Evolutionary conservation across 352 stramenopile genomes (phyloP).

Genomic region (Elongisporangium prolatum): DNA sequence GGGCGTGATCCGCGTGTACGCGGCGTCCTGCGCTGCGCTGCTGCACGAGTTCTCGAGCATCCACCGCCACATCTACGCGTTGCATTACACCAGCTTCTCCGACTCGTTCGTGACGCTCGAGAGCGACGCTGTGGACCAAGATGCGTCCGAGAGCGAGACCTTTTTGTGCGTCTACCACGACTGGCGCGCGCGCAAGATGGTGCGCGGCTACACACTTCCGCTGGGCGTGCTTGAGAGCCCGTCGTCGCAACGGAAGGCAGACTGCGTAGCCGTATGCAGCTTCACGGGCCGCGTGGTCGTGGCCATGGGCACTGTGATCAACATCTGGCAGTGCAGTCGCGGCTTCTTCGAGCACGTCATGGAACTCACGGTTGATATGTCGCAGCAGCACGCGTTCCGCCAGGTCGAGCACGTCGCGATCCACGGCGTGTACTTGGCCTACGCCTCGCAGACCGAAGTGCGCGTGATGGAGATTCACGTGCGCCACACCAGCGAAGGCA

Average conservation of each 20-base stretch:
- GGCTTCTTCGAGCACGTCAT: slow-evolving; percentile 89
- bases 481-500: slow-evolving; percentile 32
- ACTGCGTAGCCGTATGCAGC: slow-evolving; percentile 78
- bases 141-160: slow-evolving; percentile 54
- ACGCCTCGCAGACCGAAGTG: slow-evolving; percentile 70
- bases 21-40: slow-evolving; percentile 63
- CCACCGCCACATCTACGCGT: slow-evolving; percentile 55
- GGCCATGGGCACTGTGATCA: slow-evolving; percentile 68
- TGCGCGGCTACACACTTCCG: slow-evolving; percentile 80
- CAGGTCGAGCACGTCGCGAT: slow-evolving; percentile 79
- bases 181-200: slow-evolving; percentile 75
- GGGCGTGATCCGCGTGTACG: slow-evolving; percentile 78
- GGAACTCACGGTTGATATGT: slow-evolving; percentile 80
- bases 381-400: slow-evolving; percentile 61
- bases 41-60: slow-evolving; percentile 82
- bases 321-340: slow-evolving; percentile 83
- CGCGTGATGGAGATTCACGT: slow-evolving; percentile 83
- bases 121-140: slow-evolving; percentile 27
- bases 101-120: slow-evolving; percentile 84
- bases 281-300: slow-evolving; percentile 78
- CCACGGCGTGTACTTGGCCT: slow-evolving; percentile 73
- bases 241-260: slow-evolving; percentile 43
- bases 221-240: slow-evolving; percentile 63
- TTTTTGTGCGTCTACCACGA: slow-evolving; percentile 87
- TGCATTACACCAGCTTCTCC: slow-evolving; percentile 86